Conservation (phyloP, 805 yeast species). For the Kazachstania psychrophila region DNA sequence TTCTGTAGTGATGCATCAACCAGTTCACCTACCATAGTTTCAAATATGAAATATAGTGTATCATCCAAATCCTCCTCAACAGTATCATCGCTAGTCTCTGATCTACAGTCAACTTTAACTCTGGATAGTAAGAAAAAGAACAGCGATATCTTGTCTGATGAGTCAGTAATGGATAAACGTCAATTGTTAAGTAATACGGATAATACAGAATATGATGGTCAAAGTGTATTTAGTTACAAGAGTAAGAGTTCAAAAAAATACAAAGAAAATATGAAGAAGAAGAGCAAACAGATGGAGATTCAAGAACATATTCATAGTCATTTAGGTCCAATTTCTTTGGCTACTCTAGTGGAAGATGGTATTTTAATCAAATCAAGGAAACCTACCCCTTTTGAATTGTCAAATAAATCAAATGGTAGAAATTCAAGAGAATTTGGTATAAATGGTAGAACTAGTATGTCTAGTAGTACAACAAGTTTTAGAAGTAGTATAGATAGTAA, state of each 20-base stretch:
- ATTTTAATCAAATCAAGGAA: conserved; percentile 26
- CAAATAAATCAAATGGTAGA: not conserved
- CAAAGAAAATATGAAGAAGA: no score
- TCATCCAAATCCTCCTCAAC: not conserved
- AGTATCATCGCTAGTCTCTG: not conserved
- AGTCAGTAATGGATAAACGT: not conserved
- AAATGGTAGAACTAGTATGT: conserved; percentile 6
- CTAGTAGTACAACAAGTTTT: conserved; percentile 11
- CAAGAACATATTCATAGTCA: conserved; percentile 2
- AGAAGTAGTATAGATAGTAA: conserved; percentile 6
- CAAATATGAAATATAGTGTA: not conserved
- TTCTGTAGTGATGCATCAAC: no score
- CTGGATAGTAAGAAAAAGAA: not conserved
- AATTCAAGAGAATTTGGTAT: not conserved
- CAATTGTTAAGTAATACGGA: no score
- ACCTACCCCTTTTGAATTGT: conserved; percentile 6
- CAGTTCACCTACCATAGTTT: not conserved
- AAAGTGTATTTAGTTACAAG: no score
- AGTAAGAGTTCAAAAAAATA: no score
- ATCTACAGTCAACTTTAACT: not conserved
- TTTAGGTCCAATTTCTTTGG: conserved; percentile 15
- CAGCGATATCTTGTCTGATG: no score
- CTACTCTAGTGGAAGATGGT: conserved; percentile 30
- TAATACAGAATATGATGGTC: no score
- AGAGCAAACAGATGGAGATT: not conserved